phyloP scores from a whole-genome alignment of 1,139 yeast species.

The Pichia sp. region DNA sequence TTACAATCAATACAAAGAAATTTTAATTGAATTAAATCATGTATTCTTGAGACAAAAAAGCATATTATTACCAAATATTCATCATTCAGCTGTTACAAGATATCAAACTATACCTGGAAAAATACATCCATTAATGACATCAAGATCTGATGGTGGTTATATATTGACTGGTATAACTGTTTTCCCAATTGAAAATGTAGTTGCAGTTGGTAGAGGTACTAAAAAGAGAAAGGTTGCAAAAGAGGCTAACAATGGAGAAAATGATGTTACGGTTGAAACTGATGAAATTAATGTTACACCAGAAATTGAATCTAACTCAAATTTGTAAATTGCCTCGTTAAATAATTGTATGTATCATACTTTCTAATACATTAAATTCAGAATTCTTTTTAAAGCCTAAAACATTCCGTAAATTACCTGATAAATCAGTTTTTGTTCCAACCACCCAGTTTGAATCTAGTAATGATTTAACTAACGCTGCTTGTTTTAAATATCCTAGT shows the following conservation, averaged over 20 bases:
- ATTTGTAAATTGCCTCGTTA: not conserved
- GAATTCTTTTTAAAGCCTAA: slow-evolving; percentile 33
- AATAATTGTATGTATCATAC: slow-evolving; percentile 18
- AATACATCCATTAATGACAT: slow-evolving; percentile 92
- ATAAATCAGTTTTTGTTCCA: slow-evolving; percentile 26
- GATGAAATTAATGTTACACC: not conserved
- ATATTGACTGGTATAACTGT: slow-evolving; percentile 76
- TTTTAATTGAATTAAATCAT: slow-evolving; percentile 67
- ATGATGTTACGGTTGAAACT: not conserved
- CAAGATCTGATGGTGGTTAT: slow-evolving; percentile 90
- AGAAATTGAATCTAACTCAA: not conserved
- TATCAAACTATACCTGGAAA: slow-evolving; percentile 93
- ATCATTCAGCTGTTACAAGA: slow-evolving; percentile 77
- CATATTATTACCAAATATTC: slow-evolving; percentile 75
- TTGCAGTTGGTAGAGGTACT: slow-evolving; percentile 51
- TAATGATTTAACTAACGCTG: slow-evolving; percentile 15
- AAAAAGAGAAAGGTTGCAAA: slow-evolving; percentile 26
- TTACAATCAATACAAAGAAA: slow-evolving; percentile 77
- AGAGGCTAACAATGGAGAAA: slow-evolving; percentile 12
- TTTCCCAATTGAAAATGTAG: slow-evolving; percentile 55
- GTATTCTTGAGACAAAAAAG: slow-evolving; percentile 57
- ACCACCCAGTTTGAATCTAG: slow-evolving; percentile 20
- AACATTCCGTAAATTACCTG: slow-evolving; percentile 29
- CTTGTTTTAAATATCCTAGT: slow-evolving; percentile 29
- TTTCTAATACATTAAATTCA: slow-evolving; percentile 7